Evolutionary conservation across 176 grass and related monocot species (phyloP), one percentile per base, ranked within the genome.

Genomic region (Oryza punctata): DNA sequence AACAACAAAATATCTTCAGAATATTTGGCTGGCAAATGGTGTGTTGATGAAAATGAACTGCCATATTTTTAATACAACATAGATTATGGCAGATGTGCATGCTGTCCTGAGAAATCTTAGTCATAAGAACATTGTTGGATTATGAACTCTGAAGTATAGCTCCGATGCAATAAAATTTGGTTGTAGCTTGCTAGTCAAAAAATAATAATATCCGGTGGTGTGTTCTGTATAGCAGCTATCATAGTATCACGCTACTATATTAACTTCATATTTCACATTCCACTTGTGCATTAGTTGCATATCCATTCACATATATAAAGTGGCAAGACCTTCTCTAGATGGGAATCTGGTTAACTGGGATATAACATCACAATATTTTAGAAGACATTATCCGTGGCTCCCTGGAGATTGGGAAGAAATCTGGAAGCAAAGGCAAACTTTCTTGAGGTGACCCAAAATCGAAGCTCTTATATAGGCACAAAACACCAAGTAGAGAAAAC

Each of bases 271-370:
- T 28, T 81, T 57, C 44, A 33, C 45, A 28, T 50, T 41, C 7
- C 66, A 38, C n/a, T 60, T 44, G 13, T 15, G 38, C 6, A 27
- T 25, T 52, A 0, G 40, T 83, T 32, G 24, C 37, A 43, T 63
- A 28, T 74, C 45, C 6, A 0, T 12, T 64, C 4, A 50, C 18
- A 35, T 37, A 83, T 37, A 23, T 33, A 19, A 30, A 61, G 19
- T 16, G 61, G 11, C 3, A 65, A 65, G 26, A 41, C 26, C 1
- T 46, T 82, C 24, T 6, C 24, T 12, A 4, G 11, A 65, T 63
- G 54, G 75, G 27, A 83, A 75, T 83, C 60, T 83, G 27, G 43
- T 75, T 65, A 83, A 30, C 29, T 65, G 38, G 27, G 15, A 60
- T 47, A 35, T 28, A 35, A 35, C 3, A 29, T 74, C 14, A 65